Evolutionary conservation across 768 basidiomycete species (phyloP).

Genomic region (Hericium erinaceus): DNA sequence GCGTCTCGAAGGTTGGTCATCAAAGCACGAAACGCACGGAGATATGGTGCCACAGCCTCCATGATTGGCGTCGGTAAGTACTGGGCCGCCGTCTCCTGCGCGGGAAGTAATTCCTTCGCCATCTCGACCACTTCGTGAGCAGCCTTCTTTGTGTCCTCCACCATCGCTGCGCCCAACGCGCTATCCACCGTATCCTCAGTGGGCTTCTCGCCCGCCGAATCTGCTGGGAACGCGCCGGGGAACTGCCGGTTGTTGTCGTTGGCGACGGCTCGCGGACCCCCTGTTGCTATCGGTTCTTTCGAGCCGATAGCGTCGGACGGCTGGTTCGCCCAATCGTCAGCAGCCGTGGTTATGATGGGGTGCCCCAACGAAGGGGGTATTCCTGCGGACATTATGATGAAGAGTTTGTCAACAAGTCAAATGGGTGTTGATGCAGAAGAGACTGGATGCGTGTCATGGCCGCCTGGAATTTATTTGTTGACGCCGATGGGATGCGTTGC

Average conservation of each 20-base stretch:
- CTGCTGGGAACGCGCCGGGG: background rate
- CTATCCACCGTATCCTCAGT: background rate
- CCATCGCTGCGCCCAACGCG: background rate
- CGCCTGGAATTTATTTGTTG: background rate
- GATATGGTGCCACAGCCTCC: slow-evolving; percentile 16
- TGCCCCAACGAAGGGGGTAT: background rate
- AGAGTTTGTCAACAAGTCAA: background rate
- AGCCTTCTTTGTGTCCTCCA: background rate
- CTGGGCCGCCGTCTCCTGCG: slow-evolving; percentile 6
- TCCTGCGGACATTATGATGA: background rate
- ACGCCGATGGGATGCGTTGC: background rate
- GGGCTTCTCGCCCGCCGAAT: background rate
- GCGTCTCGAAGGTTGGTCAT: background rate
- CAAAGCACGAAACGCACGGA: slow-evolving; percentile 13
- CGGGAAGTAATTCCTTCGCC: background rate
- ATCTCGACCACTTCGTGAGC: background rate
- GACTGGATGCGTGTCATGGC: background rate
- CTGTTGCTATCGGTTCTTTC: background rate
- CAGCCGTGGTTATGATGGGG: background rate
- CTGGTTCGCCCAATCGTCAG: background rate
- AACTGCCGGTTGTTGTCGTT: background rate
- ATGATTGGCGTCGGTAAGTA: slow-evolving; percentile 16
- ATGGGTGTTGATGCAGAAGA: background rate
- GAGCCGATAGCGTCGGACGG: background rate
- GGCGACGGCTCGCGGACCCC: background rate